phyloP scores from a whole-genome alignment of 768 basidiomycete genomes.

The Auriscalpium microsporum region DNA sequence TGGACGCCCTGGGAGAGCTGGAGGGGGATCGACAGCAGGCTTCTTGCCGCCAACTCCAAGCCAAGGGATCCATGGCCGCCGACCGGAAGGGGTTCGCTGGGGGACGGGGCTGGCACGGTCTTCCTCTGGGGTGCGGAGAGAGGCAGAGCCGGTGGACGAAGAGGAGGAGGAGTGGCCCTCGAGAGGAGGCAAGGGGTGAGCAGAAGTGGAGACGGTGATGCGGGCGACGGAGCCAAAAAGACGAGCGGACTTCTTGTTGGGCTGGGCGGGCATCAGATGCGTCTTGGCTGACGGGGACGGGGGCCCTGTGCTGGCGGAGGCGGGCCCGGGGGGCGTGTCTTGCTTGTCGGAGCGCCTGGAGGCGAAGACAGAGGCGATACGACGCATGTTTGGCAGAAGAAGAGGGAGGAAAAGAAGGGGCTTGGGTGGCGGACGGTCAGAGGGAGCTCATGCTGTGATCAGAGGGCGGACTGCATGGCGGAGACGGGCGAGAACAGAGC shows the following conservation, averaged over 20 bases:
- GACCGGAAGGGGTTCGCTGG: constrained; percentile 16
- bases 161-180: constrained; percentile 46
- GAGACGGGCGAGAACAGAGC: background rate
- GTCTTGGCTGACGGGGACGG: constrained; percentile 18
- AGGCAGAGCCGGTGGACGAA: constrained; percentile 42
- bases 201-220: constrained; percentile 20
- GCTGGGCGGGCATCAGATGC: background rate
- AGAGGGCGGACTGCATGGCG: background rate
- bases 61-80: constrained; percentile 51
- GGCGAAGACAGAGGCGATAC: constrained; percentile 48
- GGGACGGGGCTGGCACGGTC: constrained; percentile 25
- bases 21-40: background rate
- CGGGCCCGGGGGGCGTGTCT: constrained; percentile 8
- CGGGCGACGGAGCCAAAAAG: constrained; percentile 8
- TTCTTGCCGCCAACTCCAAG: constrained; percentile 36
- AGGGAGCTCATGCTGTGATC: background rate
- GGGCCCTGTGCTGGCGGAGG: constrained; percentile 18
- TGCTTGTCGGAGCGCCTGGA: constrained; percentile 28
- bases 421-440: background rate
- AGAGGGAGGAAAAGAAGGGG: background rate
- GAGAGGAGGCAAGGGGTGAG: constrained; percentile 18
- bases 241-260: constrained; percentile 6
- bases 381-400: constrained; percentile 39
- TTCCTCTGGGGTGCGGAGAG: constrained; percentile 52
- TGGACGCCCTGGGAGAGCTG: background rate